Evolutionary conservation across 2,329 filamentous ascomycete genomes (phyloP), one percentile per base, ranked within the genome.

Genomic region (Mariannaea sp.): DNA sequence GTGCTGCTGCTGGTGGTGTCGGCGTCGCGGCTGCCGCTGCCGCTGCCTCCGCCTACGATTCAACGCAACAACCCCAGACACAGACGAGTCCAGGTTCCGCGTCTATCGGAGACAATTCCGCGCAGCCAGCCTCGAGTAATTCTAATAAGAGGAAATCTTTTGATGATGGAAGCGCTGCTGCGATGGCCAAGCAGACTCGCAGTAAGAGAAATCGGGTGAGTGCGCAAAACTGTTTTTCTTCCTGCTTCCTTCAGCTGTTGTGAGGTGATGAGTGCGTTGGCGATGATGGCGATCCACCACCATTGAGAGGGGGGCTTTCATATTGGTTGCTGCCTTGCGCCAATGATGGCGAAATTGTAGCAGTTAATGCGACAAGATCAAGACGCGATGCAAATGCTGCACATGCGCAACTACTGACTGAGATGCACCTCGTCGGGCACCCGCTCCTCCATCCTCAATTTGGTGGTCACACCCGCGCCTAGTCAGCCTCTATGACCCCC

Each of bases 141-240:
- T 57, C 60, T 59, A 70, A 57, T 58, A 73, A 71, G 68, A 69
- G 69, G 48, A 73, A 74, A 68, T 71, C 71, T 13, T 67, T 74
- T 8, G 75, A 77, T 30, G 78, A 79, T 32, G 75, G 71, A 1
- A 61, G 60, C 12, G 60, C 58, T 14, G 55, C 60, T 12, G 62
- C 69, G 14, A 17, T 42, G 22, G 19, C 45, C 19, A 81, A 79
- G 68, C 79, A 81, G 71, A 81, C 82, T 69, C 72, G 82, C 61
- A 84, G 80, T 68, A 85, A 85, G 67, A 77, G 82, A 54, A 85
- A 85, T 59, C 72, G 82, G 66, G 80, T 82, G 61, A 71, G 78
- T 77, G 19, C 17, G n/a, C 10, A 6, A 20, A 26, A 14, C n/a
- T n/a, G n/a, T n/a, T n/a, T n/a, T n/a, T 8, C 12, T 39, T 30